Base-by-base conservation (phyloP, 1,139 yeast genomes). In the Scheffersomyces stambukii region DNA sequence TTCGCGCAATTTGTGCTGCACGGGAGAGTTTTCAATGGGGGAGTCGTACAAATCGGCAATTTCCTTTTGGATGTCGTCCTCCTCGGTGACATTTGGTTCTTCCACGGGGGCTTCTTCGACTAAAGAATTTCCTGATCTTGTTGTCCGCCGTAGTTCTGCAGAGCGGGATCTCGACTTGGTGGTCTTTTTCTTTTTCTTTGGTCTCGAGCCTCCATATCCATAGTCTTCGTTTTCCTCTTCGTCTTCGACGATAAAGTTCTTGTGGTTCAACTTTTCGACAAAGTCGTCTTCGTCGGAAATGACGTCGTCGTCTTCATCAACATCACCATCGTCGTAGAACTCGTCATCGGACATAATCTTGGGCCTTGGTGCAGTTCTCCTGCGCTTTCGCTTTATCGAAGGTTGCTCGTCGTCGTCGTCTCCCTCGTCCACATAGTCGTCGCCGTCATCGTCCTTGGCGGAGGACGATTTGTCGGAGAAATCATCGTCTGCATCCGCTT, bases 1-100 rank as follows among this genome's bases (percentile, higher is more conserved):
- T 42, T 85, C 91, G 39, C 96, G 70, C 26, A 85, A 63, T 32
- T 82, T 80, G 47, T 82, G 81, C 44, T 59, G 58, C 19, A 75
- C 58, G 13, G 77, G 73, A 17, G 58, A 52, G 6, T 66, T 70
- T n/a, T 74, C 65, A 13, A 61, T 50, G 1, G 78, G 76, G 5
- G 76, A 75, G 50, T 63, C 74, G 34, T 70, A 62, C 22, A 75
- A 50, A 16, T 75, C 79, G 12, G 68, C 72, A 23, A 74, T 57
- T 42, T 75, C 80, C 32, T 69, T 60, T 33, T 66, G 64, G 25
- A 74, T 56, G 32, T 64, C 63, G 22, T 63, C 70, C 12, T 55
- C 64, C 13, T 52, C 64, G 2, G 41, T 49, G 15, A 42, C 52
- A 12, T 52, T 56, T 2, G 52, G 63, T 21, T 62, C 52, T 13